Evolutionary conservation across 2,329 filamentous ascomycete genomes (phyloP), one percentile per base, ranked within the genome.

Genomic region (Aspergillus awamori): DNA sequence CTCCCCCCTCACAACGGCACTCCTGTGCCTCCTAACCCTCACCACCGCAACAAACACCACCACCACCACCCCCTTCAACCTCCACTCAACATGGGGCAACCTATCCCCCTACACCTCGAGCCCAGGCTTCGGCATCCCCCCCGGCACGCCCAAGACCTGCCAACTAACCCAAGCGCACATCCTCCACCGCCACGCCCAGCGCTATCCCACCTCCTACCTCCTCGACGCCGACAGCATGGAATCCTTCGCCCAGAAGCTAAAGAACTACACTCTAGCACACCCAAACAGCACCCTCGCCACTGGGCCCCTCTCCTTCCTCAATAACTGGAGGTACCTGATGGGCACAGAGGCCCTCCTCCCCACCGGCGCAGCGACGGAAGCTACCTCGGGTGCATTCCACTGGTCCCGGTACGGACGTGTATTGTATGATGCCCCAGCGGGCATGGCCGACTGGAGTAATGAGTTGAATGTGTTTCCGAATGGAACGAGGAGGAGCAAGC

Each of bases 361-460:
- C 43, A 69, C 79, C 6, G 83, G 84, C 28, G 83, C 83, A 10
- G 67, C 72, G 1, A 83, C 83, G 2, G 82, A 85, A 64, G 83
- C 84, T 60, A 67, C 72, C 10, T 71, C 79, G 8, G 84, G 84
- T 8, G 80, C 82, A 5, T 70, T 75, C 11, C 85, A 85, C 69
- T 86, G 83, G 83, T 80, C 81, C 65, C 76, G 77, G 41, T 86
- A 86, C 62, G 84, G 84, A 4, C 76, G 84, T 26, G 79, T 79
- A 4, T 69, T 86, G 30, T 86, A 81, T 69, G 81, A 83, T 58
- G 81, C 84, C 1, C 65, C 72, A 4, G 82, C 78, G 7, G 81
- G 84, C 4, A 45, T 62, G 63, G 65, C 83, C 1, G 71, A 77
- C 2, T 87, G 85, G 74, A 79, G 82, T 64, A 70, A 76, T 13